Evolutionary conservation across 257 asterid genomes (phyloP), one percentile per base, ranked within the genome.

Genomic region (Solanum piurae): DNA sequence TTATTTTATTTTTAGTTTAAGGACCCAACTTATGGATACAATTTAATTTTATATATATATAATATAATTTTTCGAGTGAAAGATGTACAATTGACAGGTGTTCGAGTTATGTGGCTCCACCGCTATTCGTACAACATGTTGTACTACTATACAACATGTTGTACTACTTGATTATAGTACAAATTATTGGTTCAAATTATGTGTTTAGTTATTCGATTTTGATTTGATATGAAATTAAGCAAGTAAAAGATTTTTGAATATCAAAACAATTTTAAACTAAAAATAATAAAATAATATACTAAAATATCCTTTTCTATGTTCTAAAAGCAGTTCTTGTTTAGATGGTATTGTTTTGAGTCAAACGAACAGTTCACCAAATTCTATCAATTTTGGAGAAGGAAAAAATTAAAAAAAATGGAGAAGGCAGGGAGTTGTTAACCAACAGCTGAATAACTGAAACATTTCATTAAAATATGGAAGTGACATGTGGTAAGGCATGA

Each of bases 341-440:
- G 1, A 62, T 34, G 44, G 16, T 14, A 23, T 29, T 83, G 44
- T 36, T 58, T 13, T 13, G 23, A 83, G 88, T 87, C 91, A 85
- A 86, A 66, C 46, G 25, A 86, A 74, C 83, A 25, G 89, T 86
- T 86, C 33, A 85, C 77, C 91, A 60, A 88, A 86, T 25, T 86
- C 86, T 49, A 42, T 33, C 33, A 20, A 86, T 37, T 69, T 44
- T 44, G 62, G 21, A 25, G 44, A 44, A 31, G 40, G 7, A 42
- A 29, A 29, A 9, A 12, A 6, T 11, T 0, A 16, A 80, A 46
- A 27, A 29, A 16, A 46, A 8, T 75, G 71, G 86, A 16, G 66
- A 44, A 25, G 66, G 29, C 29, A 44, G 46, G 3, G 42, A 80
- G 87, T 89, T 88, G 91, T 86, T 89, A 46, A 87, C 86, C 90